Conservation (phyloP, 2,329 filamentous ascomycete genomes). For the Penicillium aurantiogriseum region DNA sequence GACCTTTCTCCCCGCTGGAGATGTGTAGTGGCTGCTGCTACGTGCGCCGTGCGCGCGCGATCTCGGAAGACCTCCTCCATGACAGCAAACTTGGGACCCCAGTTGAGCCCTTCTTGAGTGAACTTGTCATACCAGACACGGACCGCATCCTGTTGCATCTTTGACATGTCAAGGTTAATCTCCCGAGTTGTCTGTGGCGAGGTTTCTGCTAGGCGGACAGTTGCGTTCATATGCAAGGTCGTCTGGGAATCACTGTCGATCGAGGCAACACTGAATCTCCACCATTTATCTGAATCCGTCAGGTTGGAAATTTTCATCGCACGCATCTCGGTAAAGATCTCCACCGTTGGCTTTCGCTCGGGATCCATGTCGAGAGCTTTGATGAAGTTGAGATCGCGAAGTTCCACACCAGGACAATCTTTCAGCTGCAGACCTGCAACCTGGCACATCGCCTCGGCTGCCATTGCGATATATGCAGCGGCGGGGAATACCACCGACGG, state of each 20-base stretch:
- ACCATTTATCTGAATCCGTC: background rate
- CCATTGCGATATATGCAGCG: conserved; percentile 37
- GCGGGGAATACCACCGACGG: conserved; percentile 33
- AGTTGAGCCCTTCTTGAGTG: conserved; percentile 8
- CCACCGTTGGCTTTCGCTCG: background rate
- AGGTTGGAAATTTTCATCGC: background rate
- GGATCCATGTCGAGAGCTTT: background rate
- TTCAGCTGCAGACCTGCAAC: background rate
- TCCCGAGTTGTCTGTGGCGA: background rate
- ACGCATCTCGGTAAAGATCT: background rate
- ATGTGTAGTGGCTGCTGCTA: background rate
- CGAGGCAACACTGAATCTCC: background rate
- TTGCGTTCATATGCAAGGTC: background rate
- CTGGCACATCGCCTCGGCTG: conserved; percentile 28
- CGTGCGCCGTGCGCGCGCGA: background rate
- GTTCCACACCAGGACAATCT: background rate
- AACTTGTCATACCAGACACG: conserved; percentile 9
- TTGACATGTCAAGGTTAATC: background rate
- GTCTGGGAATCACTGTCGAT: background rate
- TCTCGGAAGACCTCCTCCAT: background rate
- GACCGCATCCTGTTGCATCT: background rate
- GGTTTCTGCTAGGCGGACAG: background rate
- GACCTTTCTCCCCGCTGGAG: background rate
- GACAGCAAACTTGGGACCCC: conserved; percentile 5
- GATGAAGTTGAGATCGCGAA: background rate